phyloP scores from a whole-genome alignment of 2,329 filamentous ascomycete genomes.

The Cercospora sp. region DNA sequence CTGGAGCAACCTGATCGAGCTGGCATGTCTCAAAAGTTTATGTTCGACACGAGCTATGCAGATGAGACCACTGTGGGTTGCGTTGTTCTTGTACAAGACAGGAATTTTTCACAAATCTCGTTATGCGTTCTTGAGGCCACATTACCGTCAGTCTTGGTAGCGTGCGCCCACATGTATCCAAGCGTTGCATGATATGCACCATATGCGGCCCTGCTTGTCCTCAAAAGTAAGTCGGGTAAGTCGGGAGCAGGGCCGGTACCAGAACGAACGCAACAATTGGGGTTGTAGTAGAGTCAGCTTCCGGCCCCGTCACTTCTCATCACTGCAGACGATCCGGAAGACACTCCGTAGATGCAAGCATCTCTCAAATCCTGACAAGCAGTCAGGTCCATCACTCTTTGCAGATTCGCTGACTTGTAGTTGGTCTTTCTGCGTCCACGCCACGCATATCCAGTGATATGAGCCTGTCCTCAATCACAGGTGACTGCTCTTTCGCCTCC shows the following conservation, averaged over 20 bases:
- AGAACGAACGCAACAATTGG: neutral
- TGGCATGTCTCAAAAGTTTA: neutral
- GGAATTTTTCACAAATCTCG: neutral
- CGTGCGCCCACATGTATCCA: neutral
- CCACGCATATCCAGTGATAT: neutral
- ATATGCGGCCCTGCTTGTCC: neutral
- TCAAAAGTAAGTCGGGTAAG: neutral
- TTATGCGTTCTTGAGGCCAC: neutral
- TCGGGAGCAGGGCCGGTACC: neutral
- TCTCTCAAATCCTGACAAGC: neutral
- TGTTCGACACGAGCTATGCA: neutral
- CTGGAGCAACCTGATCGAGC: neutral
- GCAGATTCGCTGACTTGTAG: neutral
- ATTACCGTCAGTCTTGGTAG: neutral
- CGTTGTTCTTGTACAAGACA: neutral
- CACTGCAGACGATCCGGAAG: neutral
- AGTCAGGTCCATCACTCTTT: neutral
- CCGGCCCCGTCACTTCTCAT: neutral
- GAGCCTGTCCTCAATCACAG: slow-evolving; percentile 2
- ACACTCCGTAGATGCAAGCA: neutral
- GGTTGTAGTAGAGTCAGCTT: neutral
- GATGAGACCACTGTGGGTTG: neutral
- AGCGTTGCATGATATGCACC: neutral
- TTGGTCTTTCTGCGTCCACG: neutral
- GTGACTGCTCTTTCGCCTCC: slow-evolving; percentile 23